Conservation (phyloP, 2,329 filamentous ascomycete species). For the Dactylella cylindrospora region DNA sequence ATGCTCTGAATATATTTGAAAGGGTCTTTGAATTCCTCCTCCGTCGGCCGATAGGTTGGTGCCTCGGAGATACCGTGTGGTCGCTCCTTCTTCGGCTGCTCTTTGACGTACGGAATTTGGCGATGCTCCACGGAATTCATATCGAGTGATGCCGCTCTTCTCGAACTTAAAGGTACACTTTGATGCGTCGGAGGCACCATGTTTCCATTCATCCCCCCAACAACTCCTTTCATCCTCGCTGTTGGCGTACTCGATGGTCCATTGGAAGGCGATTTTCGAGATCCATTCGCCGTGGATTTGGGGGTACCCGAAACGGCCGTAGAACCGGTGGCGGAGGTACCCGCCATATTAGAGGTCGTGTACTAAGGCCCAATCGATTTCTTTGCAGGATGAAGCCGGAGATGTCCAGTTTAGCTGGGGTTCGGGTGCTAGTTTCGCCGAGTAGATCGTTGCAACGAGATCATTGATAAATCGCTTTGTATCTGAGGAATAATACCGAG, state of each 20-base stretch:
- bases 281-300: slow-evolving; percentile 46
- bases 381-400: slow-evolving; percentile 2
- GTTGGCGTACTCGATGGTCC: slow-evolving; percentile 47
- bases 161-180: slow-evolving; percentile 62
- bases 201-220: slow-evolving; percentile 15
- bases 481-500: too few relatives aligned
- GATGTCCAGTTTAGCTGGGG: not conserved
- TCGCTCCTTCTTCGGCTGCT: slow-evolving; percentile 73
- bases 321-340: slow-evolving; percentile 44
- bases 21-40: slow-evolving; percentile 92
- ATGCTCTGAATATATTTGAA: slow-evolving; percentile 94
- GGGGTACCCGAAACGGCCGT: slow-evolving; percentile 47
- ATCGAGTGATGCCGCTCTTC: slow-evolving; percentile 71
- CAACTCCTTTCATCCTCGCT: slow-evolving; percentile 47
- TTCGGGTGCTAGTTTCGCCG: slow-evolving; percentile 7
- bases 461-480: not conserved
- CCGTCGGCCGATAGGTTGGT: slow-evolving; percentile 83
- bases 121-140: slow-evolving; percentile 87
- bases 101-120: slow-evolving; percentile 73
- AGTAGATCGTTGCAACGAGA: not conserved
- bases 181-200: slow-evolving; percentile 53
- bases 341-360: slow-evolving; percentile 38
- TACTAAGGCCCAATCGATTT: slow-evolving; percentile 28
- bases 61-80: slow-evolving; percentile 86
- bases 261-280: slow-evolving; percentile 45